Evolutionary conservation across 2,329 filamentous ascomycete species (phyloP).

Genomic region (Apiospora rasikravindrae): DNA sequence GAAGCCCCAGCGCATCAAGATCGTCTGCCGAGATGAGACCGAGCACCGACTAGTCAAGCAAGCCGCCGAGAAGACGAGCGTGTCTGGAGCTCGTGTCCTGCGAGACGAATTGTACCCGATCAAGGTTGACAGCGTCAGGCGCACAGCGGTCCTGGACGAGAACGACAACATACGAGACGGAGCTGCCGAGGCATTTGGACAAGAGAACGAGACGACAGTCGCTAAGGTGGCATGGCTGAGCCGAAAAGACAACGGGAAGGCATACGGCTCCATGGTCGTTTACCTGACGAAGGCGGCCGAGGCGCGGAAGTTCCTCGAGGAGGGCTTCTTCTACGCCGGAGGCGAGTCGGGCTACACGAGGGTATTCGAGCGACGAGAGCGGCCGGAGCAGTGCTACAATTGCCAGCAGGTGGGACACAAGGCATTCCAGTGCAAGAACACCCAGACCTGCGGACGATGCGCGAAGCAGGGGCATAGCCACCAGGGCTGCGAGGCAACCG

Average conservation of each 20-base stretch:
- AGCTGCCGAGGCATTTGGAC: constrained; percentile 27
- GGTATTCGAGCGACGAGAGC: constrained; percentile 28
- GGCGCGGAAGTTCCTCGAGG: constrained; percentile 25
- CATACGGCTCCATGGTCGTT: not conserved
- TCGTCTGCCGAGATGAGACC: constrained; percentile 30
- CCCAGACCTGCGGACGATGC: constrained; percentile 28
- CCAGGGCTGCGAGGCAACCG: constrained; percentile 24
- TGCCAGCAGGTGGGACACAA: constrained; percentile 37
- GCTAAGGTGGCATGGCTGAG: constrained; percentile 35
- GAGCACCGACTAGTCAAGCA: constrained; percentile 30
- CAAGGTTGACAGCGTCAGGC: constrained; percentile 33
- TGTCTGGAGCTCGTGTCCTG: constrained; percentile 27
- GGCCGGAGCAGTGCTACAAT: constrained; percentile 37
- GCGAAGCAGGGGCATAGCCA: constrained; percentile 29
- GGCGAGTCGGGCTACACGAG: constrained; percentile 28
- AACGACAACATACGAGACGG: constrained; percentile 19
- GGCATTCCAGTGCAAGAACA: constrained; percentile 35
- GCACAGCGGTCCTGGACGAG: constrained; percentile 30
- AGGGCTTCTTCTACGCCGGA: constrained; percentile 31
- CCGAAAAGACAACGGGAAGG: constrained; percentile 25
- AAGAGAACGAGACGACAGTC: constrained; percentile 32
- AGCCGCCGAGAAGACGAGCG: constrained; percentile 25
- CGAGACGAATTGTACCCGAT: constrained; percentile 32
- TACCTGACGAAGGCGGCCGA: constrained; percentile 3
- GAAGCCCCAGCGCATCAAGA: constrained; percentile 17